Evolutionary conservation across 2,329 filamentous ascomycete genomes (phyloP).

Genomic region (Fulvia fulva): DNA sequence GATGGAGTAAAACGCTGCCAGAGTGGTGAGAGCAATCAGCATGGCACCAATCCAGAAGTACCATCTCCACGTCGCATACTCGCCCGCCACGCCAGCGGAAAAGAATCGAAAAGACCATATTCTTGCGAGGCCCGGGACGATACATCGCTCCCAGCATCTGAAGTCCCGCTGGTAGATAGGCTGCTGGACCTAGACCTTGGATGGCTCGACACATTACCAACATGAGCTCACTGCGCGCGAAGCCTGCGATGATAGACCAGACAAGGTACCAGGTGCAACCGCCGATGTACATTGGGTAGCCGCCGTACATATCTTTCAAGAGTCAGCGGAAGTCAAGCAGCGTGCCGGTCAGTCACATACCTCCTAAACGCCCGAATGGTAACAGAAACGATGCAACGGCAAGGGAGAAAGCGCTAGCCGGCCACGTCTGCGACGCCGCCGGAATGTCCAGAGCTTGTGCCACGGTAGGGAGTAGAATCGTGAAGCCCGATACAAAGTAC

Average conservation of each 20-base stretch:
- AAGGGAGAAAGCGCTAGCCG: constrained; percentile 50
- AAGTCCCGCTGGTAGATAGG: constrained; percentile 33
- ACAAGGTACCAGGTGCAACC: constrained; percentile 49
- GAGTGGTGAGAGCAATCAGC: constrained; percentile 44
- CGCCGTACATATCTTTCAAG: constrained; percentile 57
- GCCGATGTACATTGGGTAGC: constrained; percentile 56
- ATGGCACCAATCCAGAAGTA: constrained; percentile 65
- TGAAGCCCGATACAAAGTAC: constrained; percentile 74
- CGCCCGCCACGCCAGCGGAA: constrained; percentile 56
- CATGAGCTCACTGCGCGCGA: constrained; percentile 33
- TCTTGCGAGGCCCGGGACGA: constrained; percentile 36
- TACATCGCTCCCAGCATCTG: constrained; percentile 34
- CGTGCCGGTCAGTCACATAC: neutral
- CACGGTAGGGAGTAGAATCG: constrained; percentile 63
- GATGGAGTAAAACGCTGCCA: constrained; percentile 47
- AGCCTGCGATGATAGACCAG: constrained; percentile 34
- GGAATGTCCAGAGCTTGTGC: constrained; percentile 61
- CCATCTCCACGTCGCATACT: constrained; percentile 58
- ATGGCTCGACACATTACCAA: constrained; percentile 35
- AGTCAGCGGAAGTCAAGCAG: neutral
- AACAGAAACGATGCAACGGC: constrained; percentile 48
- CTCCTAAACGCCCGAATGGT: constrained; percentile 41
- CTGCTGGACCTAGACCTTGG: constrained; percentile 36
- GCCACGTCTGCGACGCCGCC: constrained; percentile 57
- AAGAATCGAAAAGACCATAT: constrained; percentile 47